Evolutionary conservation across 345 rosid genomes (phyloP), one percentile per base, ranked within the genome.

Genomic region (Rhizophora mangle): DNA sequence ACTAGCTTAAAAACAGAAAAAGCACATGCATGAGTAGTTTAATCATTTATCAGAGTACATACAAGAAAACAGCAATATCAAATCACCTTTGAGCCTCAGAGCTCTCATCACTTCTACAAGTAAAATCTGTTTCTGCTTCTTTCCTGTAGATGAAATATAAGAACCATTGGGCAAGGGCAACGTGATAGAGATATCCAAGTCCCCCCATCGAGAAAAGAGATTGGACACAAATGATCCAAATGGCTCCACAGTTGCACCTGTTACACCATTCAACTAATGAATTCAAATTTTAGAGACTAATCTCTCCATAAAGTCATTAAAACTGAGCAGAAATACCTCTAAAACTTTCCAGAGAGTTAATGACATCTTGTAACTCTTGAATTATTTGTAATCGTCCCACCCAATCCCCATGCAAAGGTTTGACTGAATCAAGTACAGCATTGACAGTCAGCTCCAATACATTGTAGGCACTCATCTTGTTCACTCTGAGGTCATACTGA

Each of bases 201-300:
- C 98, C 74, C 95, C 96, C 83, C 87, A 73, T 43, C 85, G 74
- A 19, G 89, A 77, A 80, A 91, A 91, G 75, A 91, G 96, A 79
- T 89, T 85, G 26, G 98, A 91, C 51, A 89, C 87, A 75, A 89
- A 89, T 8, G 97, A 94, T 68, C 98, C 98, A 82, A 83, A 94
- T 47, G 97, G 94, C 76, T 89, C 87, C 75, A 91, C 86, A 31
- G 87, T 86, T 70, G 98, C 95, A 79, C 95, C 98, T 94, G 83
- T 65, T 72, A 64, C 54, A 72, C 57, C 74, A 74, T 60, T 51
- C 24, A 73, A 20, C 21, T 59, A 31, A 66, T 46, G 34, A n/a
- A 56, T 59, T 39, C 43, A 22, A 10, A 60, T 30, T 56, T 56
- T 13, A 3, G 31, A 21, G 29, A 56, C 16, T 21, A 10, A 56